phyloP scores from a whole-genome alignment of 768 basidiomycete species.

The Mrakia frigida region DNA sequence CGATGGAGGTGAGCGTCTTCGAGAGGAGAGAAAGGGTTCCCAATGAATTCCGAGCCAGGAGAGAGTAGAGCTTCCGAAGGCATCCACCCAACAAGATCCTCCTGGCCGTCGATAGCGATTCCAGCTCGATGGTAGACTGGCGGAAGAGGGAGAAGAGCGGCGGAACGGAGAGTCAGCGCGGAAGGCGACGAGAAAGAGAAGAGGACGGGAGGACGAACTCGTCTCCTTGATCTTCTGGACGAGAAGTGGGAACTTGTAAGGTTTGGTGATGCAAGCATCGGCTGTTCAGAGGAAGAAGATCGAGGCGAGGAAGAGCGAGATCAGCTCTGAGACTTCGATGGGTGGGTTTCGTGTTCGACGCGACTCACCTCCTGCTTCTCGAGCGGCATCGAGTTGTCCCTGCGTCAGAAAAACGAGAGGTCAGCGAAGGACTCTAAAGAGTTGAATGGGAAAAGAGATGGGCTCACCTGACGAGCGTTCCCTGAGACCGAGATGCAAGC shows the following conservation, averaged over 20 bases:
- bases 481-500: slow-evolving; percentile 8
- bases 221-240: slow-evolving; percentile 10
- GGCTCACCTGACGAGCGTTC: background rate
- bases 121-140: slow-evolving; percentile 5
- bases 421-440: too few species aligned
- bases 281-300: background rate
- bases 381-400: slow-evolving; percentile 15
- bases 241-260: background rate
- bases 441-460: too few species aligned
- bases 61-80: background rate
- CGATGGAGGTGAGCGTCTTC: background rate
- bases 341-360: background rate
- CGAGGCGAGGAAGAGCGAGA: background rate
- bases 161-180: background rate
- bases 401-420: background rate
- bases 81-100: background rate
- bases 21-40: background rate
- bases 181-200: background rate
- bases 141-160: background rate
- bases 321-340: background rate
- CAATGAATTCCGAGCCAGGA: background rate
- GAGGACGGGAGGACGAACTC: background rate
- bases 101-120: background rate
- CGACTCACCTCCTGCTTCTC: background rate
- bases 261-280: slow-evolving; percentile 4